Evolutionary conservation across 2,329 filamentous ascomycete species (phyloP), one percentile per base, ranked within the genome.

Genomic region (Zalaria sp.): DNA sequence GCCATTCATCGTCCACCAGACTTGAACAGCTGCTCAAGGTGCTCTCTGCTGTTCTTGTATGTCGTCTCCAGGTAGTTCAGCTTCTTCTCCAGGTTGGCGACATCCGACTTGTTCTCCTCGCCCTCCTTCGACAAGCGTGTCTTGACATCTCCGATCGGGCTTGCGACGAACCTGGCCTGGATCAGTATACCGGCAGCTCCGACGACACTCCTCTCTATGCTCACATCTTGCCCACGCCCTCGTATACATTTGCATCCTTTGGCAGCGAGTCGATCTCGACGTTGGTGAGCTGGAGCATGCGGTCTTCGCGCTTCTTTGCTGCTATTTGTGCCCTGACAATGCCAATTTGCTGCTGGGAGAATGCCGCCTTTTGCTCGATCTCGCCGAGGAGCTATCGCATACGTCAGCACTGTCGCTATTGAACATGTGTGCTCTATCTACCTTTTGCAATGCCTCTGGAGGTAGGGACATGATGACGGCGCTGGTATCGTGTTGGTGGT

Each of bases 151-250:
- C 74, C 64, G 37, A 81, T 80, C 8, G 84, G 81, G 42, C 84
- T 77, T 41, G 79, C 77, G 37, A 94, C 80, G 60, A 98, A 98
- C 89, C 89, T 96, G 52, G 11, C 29, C 29, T n/a, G 7, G 7
- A 32, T n/a, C n/a, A 7, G 7, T 32, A 32, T 3, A 2, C n/a
- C 29, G 2, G 29, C 29, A 32, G n/a, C 7, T n/a, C 7, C 29
- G 29, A 7, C 29, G 7, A 7, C 29, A 2, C 7, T 32, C 3
- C 7, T 32, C 29, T n/a, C n/a, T n/a, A 32, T 25, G 65, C 79
- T 55, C 63, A 95, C 91, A 98, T 96, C 67, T 96, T 98, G 40
- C 91, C 91, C 7, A 96, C 82, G 4, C 89, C 89, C 64, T 96
- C 89, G 55, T 96, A 98, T 27, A 94, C 77, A 28, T 80, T 80